Evolutionary conservation across 1,284 basidiomycete species (phyloP).

Genomic region (Apiotrichum gamsii): DNA sequence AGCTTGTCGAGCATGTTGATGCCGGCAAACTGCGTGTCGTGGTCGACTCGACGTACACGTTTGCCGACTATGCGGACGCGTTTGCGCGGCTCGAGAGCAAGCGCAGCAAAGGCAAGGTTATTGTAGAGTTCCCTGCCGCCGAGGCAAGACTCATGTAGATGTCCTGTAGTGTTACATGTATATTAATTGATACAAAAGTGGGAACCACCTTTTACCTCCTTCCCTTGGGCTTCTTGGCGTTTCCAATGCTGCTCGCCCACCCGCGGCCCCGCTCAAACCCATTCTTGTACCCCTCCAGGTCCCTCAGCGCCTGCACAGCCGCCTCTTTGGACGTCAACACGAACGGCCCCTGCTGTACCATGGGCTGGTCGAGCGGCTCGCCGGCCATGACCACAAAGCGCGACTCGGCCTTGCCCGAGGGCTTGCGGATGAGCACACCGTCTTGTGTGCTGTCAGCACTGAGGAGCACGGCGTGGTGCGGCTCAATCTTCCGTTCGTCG

Average conservation of each 20-base stretch:
- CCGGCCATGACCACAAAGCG: conserved; percentile 74
- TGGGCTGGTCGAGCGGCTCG: conserved; percentile 80
- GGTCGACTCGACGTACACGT: conserved; percentile 11
- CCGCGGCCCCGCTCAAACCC: conserved; percentile 85
- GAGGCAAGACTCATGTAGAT: too few species aligned
- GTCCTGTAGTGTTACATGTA: too few species aligned
- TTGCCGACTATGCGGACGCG: conserved; percentile 11
- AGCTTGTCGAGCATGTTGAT: conserved; percentile 8
- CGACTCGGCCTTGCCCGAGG: background rate
- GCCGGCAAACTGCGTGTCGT: conserved; percentile 12
- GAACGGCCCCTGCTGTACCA: conserved; percentile 57
- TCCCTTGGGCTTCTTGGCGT: background rate
- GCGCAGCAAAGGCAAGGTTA: conserved; percentile 20
- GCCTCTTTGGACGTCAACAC: conserved; percentile 77
- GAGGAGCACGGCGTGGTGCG: conserved; percentile 65
- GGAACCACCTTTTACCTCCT: too few species aligned
- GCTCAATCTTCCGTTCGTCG: conserved; percentile 49
- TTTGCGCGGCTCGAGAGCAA: conserved; percentile 14
- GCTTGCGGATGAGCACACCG: conserved; percentile 36
- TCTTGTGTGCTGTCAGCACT: conserved; percentile 31
- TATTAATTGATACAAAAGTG: too few species aligned
- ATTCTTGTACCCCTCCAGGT: conserved; percentile 71
- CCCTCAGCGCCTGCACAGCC: conserved; percentile 72
- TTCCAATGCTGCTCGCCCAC: conserved; percentile 79
- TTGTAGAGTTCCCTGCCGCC: conserved; percentile 1